Conservation (phyloP, 768 basidiomycete species). For the Boletus bicolor region DNA sequence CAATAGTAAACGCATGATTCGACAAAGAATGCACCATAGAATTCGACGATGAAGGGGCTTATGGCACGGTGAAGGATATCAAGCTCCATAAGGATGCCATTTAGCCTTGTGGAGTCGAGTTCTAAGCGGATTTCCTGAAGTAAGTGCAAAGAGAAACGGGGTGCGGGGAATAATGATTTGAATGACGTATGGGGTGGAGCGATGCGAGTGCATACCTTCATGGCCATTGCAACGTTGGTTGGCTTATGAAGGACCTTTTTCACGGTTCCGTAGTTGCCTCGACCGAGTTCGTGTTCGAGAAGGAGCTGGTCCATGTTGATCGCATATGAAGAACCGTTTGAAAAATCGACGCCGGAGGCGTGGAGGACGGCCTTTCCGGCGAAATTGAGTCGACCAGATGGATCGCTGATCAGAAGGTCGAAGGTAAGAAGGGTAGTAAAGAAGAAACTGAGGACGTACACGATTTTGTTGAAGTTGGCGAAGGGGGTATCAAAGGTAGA, state of each 20-base stretch:
- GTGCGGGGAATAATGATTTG: not conserved
- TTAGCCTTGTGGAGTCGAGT: slow-evolving; percentile 88
- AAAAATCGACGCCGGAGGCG: slow-evolving; percentile 85
- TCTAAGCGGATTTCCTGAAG: slow-evolving; percentile 94
- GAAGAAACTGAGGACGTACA: slow-evolving; percentile 52
- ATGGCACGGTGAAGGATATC: slow-evolving; percentile 95
- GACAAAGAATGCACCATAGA: slow-evolving; percentile 98
- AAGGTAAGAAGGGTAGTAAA: slow-evolving; percentile 3
- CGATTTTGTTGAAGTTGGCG: slow-evolving; percentile 89
- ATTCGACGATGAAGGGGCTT: slow-evolving; percentile 92
- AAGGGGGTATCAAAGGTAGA: slow-evolving; percentile 72
- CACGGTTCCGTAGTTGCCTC: slow-evolving; percentile 96
- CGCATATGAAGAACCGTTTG: slow-evolving; percentile 82
- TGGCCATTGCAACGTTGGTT: slow-evolving; percentile 95
- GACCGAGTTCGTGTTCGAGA: slow-evolving; percentile 89
- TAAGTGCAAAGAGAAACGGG: not conserved
- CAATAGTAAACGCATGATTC: slow-evolving; percentile 99
- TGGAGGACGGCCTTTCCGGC: slow-evolving; percentile 90
- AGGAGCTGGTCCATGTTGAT: slow-evolving; percentile 95
- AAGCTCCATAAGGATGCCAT: slow-evolving; percentile 97
- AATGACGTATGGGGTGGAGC: slow-evolving; percentile 11
- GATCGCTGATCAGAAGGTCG: slow-evolving; percentile 57
- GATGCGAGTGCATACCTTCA: slow-evolving; percentile 69
- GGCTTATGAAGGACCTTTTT: slow-evolving; percentile 93
- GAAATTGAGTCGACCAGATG: slow-evolving; percentile 94